These are phyloP conservation scores for Coemansia sp. DNA, from an alignment of 192 early-diverging fungal species.

Conservation along the genomic window DNA sequence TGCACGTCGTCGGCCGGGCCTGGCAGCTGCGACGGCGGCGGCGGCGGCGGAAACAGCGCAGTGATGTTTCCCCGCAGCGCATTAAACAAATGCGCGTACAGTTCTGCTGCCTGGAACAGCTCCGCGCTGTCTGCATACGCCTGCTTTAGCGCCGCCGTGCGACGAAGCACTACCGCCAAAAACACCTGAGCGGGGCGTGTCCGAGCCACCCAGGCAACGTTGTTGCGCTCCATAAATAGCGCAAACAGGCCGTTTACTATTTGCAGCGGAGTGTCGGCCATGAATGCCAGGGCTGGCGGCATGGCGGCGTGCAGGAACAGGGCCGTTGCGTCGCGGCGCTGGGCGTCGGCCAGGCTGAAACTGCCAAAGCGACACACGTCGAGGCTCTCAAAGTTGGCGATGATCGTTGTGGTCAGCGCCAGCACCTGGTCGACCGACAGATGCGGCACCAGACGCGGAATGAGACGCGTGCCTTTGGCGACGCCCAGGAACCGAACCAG, in stretches of 20 bases:
- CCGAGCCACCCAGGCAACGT: slow-evolving; percentile 79
- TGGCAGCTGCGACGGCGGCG: slow-evolving; percentile 41
- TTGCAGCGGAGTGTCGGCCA: slow-evolving; percentile 79
- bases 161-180: slow-evolving; percentile 84
- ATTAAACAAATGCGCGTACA: slow-evolving; percentile 81
- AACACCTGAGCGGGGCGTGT: slow-evolving; percentile 83
- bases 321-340: slow-evolving; percentile 68
- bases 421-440: slow-evolving; percentile 75
- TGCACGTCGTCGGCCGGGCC: slow-evolving; percentile 71
- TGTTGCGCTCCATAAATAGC: slow-evolving; percentile 86
- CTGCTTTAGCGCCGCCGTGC: slow-evolving; percentile 87
- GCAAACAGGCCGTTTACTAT: slow-evolving; percentile 78
- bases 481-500: slow-evolving; percentile 79
- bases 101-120: slow-evolving; percentile 58
- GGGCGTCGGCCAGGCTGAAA: slow-evolving; percentile 23
- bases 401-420: slow-evolving; percentile 70
- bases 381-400: slow-evolving; percentile 70
- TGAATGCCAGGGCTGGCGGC: slow-evolving; percentile 74
- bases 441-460: slow-evolving; percentile 79
- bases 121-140: neutral
- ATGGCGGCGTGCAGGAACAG: slow-evolving; percentile 87
- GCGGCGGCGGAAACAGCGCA: slow-evolving; percentile 60
- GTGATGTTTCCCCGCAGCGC: slow-evolving; percentile 72
- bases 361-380: slow-evolving; percentile 60
- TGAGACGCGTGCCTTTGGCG: slow-evolving; percentile 86